Evolutionary conservation across 768 basidiomycete genomes (phyloP), one percentile per base, ranked within the genome.

Genomic region (Nidula microcarpa): DNA sequence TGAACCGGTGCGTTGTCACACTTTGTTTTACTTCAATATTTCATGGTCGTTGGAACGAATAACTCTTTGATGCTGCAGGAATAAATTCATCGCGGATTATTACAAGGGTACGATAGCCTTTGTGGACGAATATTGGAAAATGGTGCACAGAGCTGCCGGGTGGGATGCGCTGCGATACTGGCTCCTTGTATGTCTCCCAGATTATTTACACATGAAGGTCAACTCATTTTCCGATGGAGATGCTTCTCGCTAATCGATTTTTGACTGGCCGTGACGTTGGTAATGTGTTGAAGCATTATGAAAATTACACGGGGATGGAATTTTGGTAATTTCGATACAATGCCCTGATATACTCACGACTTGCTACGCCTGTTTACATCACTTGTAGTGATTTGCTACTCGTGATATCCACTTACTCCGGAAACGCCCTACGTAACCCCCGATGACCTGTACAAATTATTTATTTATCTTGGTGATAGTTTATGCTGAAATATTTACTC

Each of bases 111-210:
- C 75, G 2, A 71, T 74, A 13, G 58, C 61, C 0, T 91, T 91
- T 58, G 61, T 90, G 1, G 72, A 77, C 49, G 72, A 79, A 33
- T 84, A 87, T 60, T 86, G 85, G 81, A 67, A 63, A 51, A 77
- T 85, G 69, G 89, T 91, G 30, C 81, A 86, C 56, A 70, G 70
- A 36, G 87, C 86, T 9, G 87, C 87, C 36, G 89, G 89, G 2
- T 79, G 84, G 76, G 69, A 75, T 35, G 85, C 86, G 0, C 60
- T 90, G 57, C 71, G 86, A 41, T 75, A 77, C 41, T 88, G 79
- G 74, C 65, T 89, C 1, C 56, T 87, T 60, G 87, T 86, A 53
- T 61, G 78, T 61, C 17, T 36, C 16, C 33, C 13, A 52, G 53
- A 49, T 17, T 56, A 33, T 35, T 3, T 36, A 32, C 10, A n/a